These are phyloP conservation scores for Teratosphaeria zuluensis DNA, from an alignment of 2,329 filamentous ascomycete species.

Conservation along the genomic window DNA sequence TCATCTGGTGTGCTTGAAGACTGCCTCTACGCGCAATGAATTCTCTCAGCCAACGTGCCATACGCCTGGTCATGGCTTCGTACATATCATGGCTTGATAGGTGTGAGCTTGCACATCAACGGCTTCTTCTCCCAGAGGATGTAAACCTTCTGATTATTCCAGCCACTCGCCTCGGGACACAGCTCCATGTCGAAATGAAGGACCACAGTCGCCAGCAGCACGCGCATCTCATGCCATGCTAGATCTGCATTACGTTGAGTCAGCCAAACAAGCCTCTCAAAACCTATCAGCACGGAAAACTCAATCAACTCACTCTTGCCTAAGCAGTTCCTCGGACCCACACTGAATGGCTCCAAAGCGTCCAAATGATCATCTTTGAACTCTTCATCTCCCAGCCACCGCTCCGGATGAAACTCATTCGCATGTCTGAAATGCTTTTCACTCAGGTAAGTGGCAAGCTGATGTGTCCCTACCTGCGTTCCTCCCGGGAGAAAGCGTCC, in stretches of 20 bases:
- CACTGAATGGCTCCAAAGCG: constrained; percentile 20
- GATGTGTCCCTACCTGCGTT: constrained; percentile 8
- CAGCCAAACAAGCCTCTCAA: background rate
- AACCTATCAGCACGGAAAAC: background rate
- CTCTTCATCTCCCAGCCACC: constrained; percentile 21
- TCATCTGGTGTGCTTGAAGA: no score
- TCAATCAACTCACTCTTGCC: constrained; percentile 9
- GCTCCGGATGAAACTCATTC: constrained; percentile 18
- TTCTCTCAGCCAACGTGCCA: no score
- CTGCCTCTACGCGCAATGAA: no score
- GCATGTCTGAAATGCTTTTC: constrained; percentile 5
- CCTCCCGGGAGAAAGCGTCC: constrained; percentile 13
- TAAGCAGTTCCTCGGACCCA: constrained; percentile 17
- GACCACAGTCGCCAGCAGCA: constrained; percentile 29
- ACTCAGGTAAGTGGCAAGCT: constrained; percentile 11
- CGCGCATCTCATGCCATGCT: constrained; percentile 29
- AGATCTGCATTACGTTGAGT: constrained; percentile 11
- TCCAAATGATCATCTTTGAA: constrained; percentile 20
- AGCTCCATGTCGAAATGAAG: constrained; percentile 29
- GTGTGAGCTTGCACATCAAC: no score
- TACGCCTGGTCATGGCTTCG: no score
- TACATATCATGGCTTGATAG: no score
- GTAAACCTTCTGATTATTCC: constrained; percentile 24
- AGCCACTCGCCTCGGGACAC: constrained; percentile 15
- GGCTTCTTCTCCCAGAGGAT: constrained; percentile 22